Evolutionary conservation across 2,329 filamentous ascomycete species (phyloP), one percentile per base, ranked within the genome.

Genomic region (Colletotrichum lentis): DNA sequence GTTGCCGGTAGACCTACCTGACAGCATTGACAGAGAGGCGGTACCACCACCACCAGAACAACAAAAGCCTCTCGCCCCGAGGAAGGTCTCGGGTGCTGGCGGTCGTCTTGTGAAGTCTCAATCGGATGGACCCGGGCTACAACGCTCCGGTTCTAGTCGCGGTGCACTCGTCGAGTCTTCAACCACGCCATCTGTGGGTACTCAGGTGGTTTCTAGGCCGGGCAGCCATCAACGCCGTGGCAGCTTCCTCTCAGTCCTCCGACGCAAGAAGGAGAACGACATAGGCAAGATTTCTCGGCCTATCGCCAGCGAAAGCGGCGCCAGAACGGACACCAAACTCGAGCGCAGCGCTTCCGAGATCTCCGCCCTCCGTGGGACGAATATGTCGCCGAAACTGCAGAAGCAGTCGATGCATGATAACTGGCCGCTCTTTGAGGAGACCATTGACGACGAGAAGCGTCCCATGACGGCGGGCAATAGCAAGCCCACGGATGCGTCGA

Each of bases 181-280:
- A 2, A 69, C 71, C 1, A 58, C 73, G 6, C 71, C 74, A 44
- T 69, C 73, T 27, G 62, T 69, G 22, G 70, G 68, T 20, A 68
- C 58, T 35, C 72, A 72, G 37, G 71, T 70, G 14, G 68, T 65
- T 46, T 64, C 69, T 6, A 73, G 76, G 37, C 74, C 79, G 58
- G 64, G 73, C 35, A 64, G 73, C 35, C 75, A 78, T 18, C 73
- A 79, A 35, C 79, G 81, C 39, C 80, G 82, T 55, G 83, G 79
- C 64, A 87, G 85, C 69, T 78, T 90, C 68, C 83, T 88, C 77
- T 83, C 83, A 2, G 86, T 86, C 5, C 78, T 93, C n/a, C 86
- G 88, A 44, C 88, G 91, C 62, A 91, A 88, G 76, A 91, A 88
- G 75, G 81, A 79, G 49, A 78, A 78, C 43, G 83, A 86, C 69